Conservation (phyloP, 2,329 filamentous ascomycete genomes). For the Tolypocladium guangdongense region DNA sequence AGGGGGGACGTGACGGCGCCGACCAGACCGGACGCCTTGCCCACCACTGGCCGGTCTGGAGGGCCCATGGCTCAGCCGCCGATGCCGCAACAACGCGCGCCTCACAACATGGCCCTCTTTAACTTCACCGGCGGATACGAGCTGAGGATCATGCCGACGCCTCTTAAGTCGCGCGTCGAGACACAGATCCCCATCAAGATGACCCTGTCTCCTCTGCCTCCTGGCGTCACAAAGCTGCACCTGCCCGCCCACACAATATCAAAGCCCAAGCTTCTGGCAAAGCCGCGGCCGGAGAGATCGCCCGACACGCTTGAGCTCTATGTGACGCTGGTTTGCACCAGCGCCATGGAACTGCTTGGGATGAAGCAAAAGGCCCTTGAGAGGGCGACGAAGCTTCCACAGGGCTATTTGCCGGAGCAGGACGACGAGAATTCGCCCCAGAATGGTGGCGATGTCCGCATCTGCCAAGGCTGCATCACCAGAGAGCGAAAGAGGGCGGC, state of each 20-base stretch:
- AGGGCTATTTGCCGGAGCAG: constrained; percentile 22
- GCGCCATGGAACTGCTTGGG: constrained; percentile 69
- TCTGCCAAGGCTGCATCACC: constrained; percentile 84
- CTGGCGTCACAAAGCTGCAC: constrained; percentile 68
- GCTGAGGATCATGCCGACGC: constrained; percentile 54
- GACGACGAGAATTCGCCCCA: constrained; percentile 59
- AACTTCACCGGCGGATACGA: constrained; percentile 25
- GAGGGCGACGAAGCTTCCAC: constrained; percentile 32
- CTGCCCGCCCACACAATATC: constrained; percentile 86
- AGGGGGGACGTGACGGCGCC: constrained; percentile 14
- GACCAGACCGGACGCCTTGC: constrained; percentile 12
- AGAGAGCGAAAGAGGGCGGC: constrained; percentile 85
- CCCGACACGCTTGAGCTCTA: constrained; percentile 70
- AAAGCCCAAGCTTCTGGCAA: constrained; percentile 82
- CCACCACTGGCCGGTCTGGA: constrained; percentile 14
- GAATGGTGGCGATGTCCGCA: constrained; percentile 87
- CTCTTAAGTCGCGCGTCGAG: constrained; percentile 82
- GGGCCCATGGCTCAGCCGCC: constrained; percentile 14
- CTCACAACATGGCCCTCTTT: constrained; percentile 13
- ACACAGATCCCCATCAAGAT: constrained; percentile 89
- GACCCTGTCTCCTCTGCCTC: constrained; percentile 63
- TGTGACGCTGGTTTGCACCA: constrained; percentile 80
- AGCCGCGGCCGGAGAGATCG: constrained; percentile 52
- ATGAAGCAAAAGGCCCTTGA: constrained; percentile 58
- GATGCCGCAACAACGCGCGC: constrained; percentile 19